Evolutionary conservation across 1,284 basidiomycete species (phyloP).

Genomic region (Marasmius tenuissimus): DNA sequence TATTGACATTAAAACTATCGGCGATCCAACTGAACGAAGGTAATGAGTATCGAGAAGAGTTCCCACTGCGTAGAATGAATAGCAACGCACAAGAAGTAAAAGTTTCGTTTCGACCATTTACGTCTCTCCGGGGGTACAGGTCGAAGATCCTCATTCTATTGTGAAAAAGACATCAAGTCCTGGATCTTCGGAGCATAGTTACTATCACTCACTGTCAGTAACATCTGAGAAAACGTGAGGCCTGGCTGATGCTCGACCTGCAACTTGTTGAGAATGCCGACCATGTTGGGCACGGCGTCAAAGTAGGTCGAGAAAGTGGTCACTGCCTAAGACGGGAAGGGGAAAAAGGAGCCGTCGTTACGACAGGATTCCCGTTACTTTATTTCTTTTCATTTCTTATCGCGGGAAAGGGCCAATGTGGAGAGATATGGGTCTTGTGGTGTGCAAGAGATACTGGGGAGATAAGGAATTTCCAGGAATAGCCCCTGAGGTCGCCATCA

Average conservation of each 20-base stretch:
- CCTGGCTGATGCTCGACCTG: conserved; percentile 53
- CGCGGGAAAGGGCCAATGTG: no score
- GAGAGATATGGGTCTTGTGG: no score
- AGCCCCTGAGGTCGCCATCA: neutral
- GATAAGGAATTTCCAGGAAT: conserved; percentile 5
- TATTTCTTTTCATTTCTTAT: no score
- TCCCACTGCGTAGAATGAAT: neutral
- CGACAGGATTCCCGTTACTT: no score
- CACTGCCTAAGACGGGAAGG: no score
- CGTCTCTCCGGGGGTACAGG: conserved; percentile 59
- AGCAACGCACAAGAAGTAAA: conserved; percentile 57
- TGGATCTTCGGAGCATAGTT: no score
- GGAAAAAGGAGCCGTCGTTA: no score
- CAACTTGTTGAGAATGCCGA: conserved; percentile 29
- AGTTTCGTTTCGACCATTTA: conserved; percentile 64
- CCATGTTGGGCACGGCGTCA: conserved; percentile 2
- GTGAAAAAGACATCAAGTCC: no score
- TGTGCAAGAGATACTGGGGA: neutral
- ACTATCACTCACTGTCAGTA: conserved; percentile 42
- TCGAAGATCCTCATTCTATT: conserved; percentile 62
- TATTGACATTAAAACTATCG: conserved; percentile 81
- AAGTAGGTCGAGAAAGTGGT: neutral
- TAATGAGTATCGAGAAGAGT: neutral
- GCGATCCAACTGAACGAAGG: conserved; percentile 64
- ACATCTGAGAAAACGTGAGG: conserved; percentile 49